Evolutionary conservation across 768 basidiomycete species (phyloP).

Genomic region (Flagelloscypha sp.): DNA sequence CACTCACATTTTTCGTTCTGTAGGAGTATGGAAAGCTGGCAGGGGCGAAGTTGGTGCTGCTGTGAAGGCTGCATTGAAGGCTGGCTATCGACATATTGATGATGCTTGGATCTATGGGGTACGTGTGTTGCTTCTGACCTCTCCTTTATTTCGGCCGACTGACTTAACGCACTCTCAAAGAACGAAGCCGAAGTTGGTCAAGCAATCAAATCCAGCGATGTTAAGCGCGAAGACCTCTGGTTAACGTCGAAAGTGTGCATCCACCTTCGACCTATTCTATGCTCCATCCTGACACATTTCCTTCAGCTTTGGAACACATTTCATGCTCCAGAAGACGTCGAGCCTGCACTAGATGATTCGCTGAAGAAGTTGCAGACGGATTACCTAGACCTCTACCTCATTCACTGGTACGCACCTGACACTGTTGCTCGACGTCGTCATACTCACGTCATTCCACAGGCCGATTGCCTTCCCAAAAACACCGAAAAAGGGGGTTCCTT

Average conservation of each 20-base stretch:
- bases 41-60: conserved; percentile 56
- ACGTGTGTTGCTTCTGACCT: conserved; percentile 11
- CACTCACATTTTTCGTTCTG: conserved; percentile 1
- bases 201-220: conserved; percentile 48
- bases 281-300: not conserved
- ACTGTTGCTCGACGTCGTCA: not conserved
- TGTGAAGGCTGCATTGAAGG: conserved; percentile 55
- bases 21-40: conserved; percentile 58
- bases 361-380: conserved; percentile 51
- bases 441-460: conserved; percentile 25
- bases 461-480: conserved; percentile 64
- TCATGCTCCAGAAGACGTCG: conserved; percentile 68
- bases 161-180: conserved; percentile 20
- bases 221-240: conserved; percentile 60
- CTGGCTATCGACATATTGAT: conserved; percentile 67
- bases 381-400: conserved; percentile 75
- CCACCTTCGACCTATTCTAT: not conserved
- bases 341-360: conserved; percentile 58
- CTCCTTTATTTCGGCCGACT: not conserved
- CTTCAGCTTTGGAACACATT: conserved; percentile 66
- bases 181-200: conserved; percentile 66
- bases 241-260: conserved; percentile 47
- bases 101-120: conserved; percentile 66
- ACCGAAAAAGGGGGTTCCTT: conserved; percentile 42
- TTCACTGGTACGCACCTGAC: conserved; percentile 53